Base-by-base conservation (phyloP, 2,329 filamentous ascomycete genomes). In the Microdochium trichocladiopsis region DNA sequence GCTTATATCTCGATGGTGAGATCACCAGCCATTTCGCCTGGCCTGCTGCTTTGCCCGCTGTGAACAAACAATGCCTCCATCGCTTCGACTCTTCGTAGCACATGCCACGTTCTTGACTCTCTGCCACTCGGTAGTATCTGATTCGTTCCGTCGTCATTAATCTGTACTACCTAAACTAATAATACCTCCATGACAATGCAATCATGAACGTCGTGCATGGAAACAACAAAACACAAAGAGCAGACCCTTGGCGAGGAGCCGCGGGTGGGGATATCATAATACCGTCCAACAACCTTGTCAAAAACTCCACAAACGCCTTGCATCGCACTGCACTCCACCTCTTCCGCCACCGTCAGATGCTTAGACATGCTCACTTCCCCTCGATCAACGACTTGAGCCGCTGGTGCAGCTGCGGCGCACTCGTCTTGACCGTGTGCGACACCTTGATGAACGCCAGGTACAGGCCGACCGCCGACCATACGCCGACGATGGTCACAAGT, bases 391-490 rank as follows among this genome's bases (percentile, higher is more conserved):
- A 43, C 16, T 50, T 55, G 2, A 47, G 18, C 25, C 48, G 25
- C 14, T 52, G 24, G 24, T 49, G 41, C 10, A 48, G 31, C 43
- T 52, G 47, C 6, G 56, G 50, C 41, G 25, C 45, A 23, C 47
- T 25, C 9, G 53, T 57, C 56, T 60, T 63, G 49, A 56, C 59
- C 66, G 72, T 72, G 48, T 77, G 64, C 9, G 67, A 63, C 41
- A 67, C 63, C 58, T 79, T 74, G 14, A 72, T 77, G 49, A 79
- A 77, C 31, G 71, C 56, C 52, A 80, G 69, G 52, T 79, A 80
- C 33, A 72, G 60, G 2, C 76, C 72, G 0, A 77, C 76, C 16
- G 76, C 60, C 25, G 67, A 68, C 77, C 77, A 79, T 54, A 76
- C 75, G 1, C 69, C 68, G 22, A 75, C 47, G 49, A 80, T 78